Evolutionary conservation across 306 rosid genomes (phyloP).

Genomic region (Ammopiptanthus mongolicus): DNA sequence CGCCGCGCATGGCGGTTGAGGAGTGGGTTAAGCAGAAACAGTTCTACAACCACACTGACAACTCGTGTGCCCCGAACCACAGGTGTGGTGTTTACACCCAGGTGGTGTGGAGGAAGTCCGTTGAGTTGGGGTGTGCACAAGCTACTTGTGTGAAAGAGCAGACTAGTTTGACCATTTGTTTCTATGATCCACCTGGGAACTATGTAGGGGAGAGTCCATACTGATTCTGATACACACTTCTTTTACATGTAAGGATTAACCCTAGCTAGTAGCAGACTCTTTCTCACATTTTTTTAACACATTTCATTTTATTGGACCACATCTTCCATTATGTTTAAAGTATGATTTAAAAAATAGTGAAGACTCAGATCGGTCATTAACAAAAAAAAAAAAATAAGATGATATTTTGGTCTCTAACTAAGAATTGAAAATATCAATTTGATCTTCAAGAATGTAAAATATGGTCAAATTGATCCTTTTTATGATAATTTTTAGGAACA

Average conservation of each 20-base stretch:
- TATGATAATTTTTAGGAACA: no score
- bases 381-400: no score
- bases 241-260: no score
- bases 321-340: background rate
- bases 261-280: no score
- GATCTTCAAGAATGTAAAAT: no score
- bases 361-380: no score
- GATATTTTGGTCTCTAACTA: no score
- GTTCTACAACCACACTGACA: slow-evolving; percentile 54
- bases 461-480: no score
- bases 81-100: slow-evolving; percentile 75
- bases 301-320: background rate
- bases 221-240: no score
- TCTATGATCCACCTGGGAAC: slow-evolving; percentile 75
- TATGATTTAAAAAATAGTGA: no score
- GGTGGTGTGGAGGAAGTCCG: slow-evolving; percentile 72
- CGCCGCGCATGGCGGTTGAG: slow-evolving; percentile 63
- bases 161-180: slow-evolving; percentile 55
- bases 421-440: no score
- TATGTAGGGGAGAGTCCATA: slow-evolving; percentile 65
- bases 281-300: background rate
- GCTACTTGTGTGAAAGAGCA: slow-evolving; percentile 44
- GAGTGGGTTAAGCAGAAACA: slow-evolving; percentile 70
- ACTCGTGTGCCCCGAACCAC: slow-evolving; percentile 50
- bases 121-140: slow-evolving; percentile 62